Evolutionary conservation across 306 rosid genomes (phyloP), one percentile per base, ranked within the genome.

Genomic region (Rubus idaeus): DNA sequence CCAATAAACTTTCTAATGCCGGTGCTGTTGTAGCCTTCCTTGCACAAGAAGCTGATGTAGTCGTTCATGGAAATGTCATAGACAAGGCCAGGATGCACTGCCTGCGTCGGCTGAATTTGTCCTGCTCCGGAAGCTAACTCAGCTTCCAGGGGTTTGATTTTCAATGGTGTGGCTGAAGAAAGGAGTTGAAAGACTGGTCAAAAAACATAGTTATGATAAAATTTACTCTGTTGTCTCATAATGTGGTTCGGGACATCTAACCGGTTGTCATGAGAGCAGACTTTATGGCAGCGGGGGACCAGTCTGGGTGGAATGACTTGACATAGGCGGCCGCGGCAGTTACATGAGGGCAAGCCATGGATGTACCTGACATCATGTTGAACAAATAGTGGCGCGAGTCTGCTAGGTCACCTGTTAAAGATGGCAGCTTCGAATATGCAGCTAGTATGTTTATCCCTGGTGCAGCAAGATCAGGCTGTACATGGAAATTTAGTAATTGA

Each of bases 251-350:
- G 68, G 77, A 68, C 18, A 75, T 77, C 71, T 56, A 45, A 94
- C 97, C 97, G 1, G 96, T 88, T 78, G 97, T 94, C 93, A 91
- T 91, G 78, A 94, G 90, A 77, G 98, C 94, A 7, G 98, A 94
- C 87, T 91, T 94, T 83, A 94, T 81, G n/a, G 98, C 97, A 40
- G 97, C 93, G 16, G 97, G 97, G 45, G 88, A 88, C 98, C 98
- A 91, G 13, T 88, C 84, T 8, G 96, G 96, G 82, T 94, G 98
- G 84, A 90, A 87, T 75, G 96, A 81, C 83, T 90, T 90, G 91
- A 91, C 87, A 61, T 84, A 90, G 42, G 94, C 96, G 7, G 96
- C 96, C 13, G 96, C 87, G 0, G 90, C 96, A 2, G 82, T n/a
- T 35, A 69, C 98, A 73, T 94, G 98, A 11, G 97, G 97, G 82